Conservation (phyloP, 768 basidiomycete genomes). For the Mycena pura region DNA sequence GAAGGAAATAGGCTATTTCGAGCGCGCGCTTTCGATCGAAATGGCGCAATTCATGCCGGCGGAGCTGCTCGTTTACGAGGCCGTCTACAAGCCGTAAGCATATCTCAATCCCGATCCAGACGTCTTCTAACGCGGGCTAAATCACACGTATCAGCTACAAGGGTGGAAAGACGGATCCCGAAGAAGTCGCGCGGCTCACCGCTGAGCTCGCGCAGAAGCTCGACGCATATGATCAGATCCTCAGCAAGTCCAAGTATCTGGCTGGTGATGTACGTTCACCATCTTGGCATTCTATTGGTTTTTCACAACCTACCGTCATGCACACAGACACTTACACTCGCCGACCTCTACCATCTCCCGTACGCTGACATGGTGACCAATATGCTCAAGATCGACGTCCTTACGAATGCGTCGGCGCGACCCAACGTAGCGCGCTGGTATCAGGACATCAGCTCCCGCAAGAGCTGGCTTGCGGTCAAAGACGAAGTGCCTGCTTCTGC, state of each 20-base stretch:
- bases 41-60: background rate
- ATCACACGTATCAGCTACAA: background rate
- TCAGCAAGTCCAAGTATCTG: constrained; percentile 6
- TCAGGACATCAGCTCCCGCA: background rate
- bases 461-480: background rate
- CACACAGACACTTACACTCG: constrained; percentile 48
- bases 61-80: background rate
- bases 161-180: background rate
- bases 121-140: background rate
- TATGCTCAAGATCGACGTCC: background rate
- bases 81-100: constrained; percentile 10
- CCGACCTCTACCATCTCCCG: constrained; percentile 56
- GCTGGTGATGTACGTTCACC: background rate
- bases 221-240: constrained; percentile 3
- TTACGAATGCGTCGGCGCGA: background rate
- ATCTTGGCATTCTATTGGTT: background rate
- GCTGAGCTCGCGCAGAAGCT: background rate
- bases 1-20: constrained; percentile 40
- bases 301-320: background rate
- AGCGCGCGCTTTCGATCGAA: constrained; percentile 7
- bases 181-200: background rate
- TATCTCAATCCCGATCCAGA: constrained; percentile 44
- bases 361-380: constrained; percentile 31
- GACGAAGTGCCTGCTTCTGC: background rate
- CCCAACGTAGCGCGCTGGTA: background rate